Conservation (phyloP, 169 alveolate genomes). For the Besnoitia besnoiti region DNA sequence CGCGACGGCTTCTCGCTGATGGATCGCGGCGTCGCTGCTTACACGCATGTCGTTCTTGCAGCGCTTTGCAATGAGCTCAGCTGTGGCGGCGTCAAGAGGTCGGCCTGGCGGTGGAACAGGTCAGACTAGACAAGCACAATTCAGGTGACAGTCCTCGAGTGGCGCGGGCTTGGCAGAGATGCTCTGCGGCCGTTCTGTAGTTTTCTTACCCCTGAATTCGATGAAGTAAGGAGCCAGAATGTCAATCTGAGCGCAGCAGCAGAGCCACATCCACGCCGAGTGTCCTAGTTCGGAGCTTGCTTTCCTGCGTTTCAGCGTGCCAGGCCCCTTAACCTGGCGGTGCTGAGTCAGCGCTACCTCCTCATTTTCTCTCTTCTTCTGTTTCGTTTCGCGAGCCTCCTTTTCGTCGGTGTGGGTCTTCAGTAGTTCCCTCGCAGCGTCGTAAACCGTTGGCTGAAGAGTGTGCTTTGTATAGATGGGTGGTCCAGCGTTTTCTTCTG, state of each 20-base stretch:
- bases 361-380: conserved; percentile 13
- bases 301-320: background rate
- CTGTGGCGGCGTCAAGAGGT: conserved; percentile 78
- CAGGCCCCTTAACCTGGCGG: no score
- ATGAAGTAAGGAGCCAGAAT: conserved; percentile 49
- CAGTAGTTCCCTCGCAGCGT: conserved; percentile 15
- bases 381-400: background rate
- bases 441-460: background rate
- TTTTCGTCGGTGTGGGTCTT: background rate
- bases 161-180: background rate
- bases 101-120: conserved; percentile 64
- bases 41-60: conserved; percentile 46
- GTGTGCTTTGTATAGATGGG: background rate
- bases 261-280: background rate
- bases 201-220: conserved; percentile 16
- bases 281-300: background rate
- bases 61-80: conserved; percentile 76
- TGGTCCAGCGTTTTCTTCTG: background rate
- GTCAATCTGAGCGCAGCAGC: conserved; percentile 39
- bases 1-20: no score
- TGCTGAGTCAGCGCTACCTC: conserved; percentile 10
- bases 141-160: background rate
- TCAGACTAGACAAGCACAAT: background rate
- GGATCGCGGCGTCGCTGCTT: no score
- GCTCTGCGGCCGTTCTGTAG: background rate